Evolutionary conservation across 2,329 filamentous ascomycete genomes (phyloP).

Genomic region (Botryosphaeria dothidea): DNA sequence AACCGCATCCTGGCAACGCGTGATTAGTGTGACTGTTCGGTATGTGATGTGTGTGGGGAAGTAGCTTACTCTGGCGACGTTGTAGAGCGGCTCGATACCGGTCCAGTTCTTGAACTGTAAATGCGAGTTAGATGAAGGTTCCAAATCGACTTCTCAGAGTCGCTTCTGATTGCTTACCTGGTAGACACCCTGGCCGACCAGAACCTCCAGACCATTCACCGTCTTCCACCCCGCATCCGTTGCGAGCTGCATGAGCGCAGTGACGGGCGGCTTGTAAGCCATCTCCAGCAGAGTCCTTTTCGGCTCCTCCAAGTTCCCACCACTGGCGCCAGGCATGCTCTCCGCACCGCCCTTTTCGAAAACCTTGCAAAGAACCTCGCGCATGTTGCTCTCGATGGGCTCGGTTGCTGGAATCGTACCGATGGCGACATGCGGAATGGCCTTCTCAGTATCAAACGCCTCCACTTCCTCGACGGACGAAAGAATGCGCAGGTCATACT

Average conservation of each 20-base stretch:
- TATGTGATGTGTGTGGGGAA: no score
- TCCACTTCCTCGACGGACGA: constrained; percentile 53
- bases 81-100: constrained; percentile 72
- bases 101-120: constrained; percentile 79
- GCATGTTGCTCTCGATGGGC: constrained; percentile 73
- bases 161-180: constrained; percentile 36
- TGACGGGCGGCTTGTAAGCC: constrained; percentile 89
- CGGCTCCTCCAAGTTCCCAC: constrained; percentile 32
- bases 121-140: constrained; percentile 15
- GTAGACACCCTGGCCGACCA: constrained; percentile 81
- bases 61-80: constrained; percentile 61
- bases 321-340: constrained; percentile 49
- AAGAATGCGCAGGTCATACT: constrained; percentile 71
- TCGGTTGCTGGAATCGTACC: constrained; percentile 89
- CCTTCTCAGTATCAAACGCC: constrained; percentile 47
- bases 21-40: background rate
- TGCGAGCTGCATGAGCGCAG: constrained; percentile 82
- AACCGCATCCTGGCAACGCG: background rate
- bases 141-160: constrained; percentile 42
- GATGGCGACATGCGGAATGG: constrained; percentile 70
- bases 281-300: constrained; percentile 76
- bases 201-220: constrained; percentile 83
- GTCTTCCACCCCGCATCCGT: constrained; percentile 76
- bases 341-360: constrained; percentile 41
- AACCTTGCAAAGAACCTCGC: constrained; percentile 61